Conservation (phyloP, 2,329 filamentous ascomycete species). For the Cytospora paraplurivora region DNA sequence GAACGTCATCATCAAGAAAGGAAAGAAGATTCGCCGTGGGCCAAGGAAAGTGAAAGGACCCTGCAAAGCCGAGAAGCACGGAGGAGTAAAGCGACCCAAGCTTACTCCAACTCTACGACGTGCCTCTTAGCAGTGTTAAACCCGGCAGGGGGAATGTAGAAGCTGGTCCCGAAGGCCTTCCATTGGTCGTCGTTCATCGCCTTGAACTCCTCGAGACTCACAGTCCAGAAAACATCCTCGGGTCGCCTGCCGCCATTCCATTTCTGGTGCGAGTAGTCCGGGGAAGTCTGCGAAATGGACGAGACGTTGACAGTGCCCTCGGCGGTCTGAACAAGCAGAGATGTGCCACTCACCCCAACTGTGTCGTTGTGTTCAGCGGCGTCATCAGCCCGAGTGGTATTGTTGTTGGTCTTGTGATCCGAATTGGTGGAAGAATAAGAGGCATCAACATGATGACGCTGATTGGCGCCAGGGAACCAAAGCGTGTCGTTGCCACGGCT, state of each 20-base stretch:
- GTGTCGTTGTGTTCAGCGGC: not conserved
- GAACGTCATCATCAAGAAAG: not conserved
- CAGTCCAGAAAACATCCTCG: slow-evolving; percentile 14
- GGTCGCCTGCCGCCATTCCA: not conserved
- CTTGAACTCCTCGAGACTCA: slow-evolving; percentile 19
- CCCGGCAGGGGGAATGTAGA: slow-evolving; percentile 16
- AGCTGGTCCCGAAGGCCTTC: slow-evolving; percentile 13
- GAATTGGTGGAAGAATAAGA: not conserved
- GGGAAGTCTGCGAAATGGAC: not conserved
- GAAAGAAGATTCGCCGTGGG: not conserved
- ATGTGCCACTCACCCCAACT: not conserved
- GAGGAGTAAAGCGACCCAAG: not conserved
- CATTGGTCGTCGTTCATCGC: slow-evolving; percentile 18
- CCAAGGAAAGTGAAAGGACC: not conserved
- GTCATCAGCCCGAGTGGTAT: not conserved
- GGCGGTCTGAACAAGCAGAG: not conserved
- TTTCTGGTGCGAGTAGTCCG: slow-evolving; percentile 15
- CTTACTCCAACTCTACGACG: not conserved
- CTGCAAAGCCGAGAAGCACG: not conserved
- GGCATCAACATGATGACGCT: too few relatives aligned
- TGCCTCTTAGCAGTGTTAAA: slow-evolving; percentile 15
- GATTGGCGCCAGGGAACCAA: too few relatives aligned
- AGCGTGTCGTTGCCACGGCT: too few relatives aligned
- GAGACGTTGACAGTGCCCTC: too few relatives aligned
- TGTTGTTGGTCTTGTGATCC: not conserved